Base-by-base conservation (phyloP, 2,329 filamentous ascomycete species). In the Coniella lustricola region DNA sequence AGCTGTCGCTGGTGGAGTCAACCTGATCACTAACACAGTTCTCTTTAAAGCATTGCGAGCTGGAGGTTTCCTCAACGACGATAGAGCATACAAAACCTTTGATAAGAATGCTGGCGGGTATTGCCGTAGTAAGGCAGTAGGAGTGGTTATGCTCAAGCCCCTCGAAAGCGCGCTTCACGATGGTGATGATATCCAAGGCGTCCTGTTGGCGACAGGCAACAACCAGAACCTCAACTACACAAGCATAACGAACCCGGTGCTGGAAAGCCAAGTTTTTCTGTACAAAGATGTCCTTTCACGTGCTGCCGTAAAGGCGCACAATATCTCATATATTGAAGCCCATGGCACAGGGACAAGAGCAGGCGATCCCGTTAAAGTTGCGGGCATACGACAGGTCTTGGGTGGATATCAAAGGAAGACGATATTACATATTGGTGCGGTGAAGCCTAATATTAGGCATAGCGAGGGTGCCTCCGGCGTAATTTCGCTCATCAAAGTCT, bases 51-150 rank as follows among this genome's bases (percentile, higher is more conserved):
- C 64, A 22, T 57, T 70, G 10, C 61, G 57, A 2, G 58, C 57
- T 0, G 70, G 62, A 4, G 58, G 60, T 5, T 72, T 74, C 48
- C 56, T 75, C 0, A 71, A 65, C 16, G 61, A 62, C 0, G 70
- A 66, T 1, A 70, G 73, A 0, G 61, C 67, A 14, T 79, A 75
- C 53, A 74, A 75, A 41, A 65, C 68, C 2, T 76, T 69, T 46
- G 71, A 75, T 46, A 62, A 65, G n/a, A 59, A 59, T 21, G 75
- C 74, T 1, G 73, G 77, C 57, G 75, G 76, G 9, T 79, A 78
- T 52, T 76, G 73, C 50, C 69, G 76, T 17, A 73, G 63, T 3
- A 76, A 79, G 44, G 74, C 66, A 7, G 64, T 70, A 31, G 75
- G 65, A 0, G 62, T 69, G 4, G 63, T 79, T 4, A 63, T 79